phyloP scores from a whole-genome alignment of 768 basidiomycete species.

The Suillus tomentosus region DNA sequence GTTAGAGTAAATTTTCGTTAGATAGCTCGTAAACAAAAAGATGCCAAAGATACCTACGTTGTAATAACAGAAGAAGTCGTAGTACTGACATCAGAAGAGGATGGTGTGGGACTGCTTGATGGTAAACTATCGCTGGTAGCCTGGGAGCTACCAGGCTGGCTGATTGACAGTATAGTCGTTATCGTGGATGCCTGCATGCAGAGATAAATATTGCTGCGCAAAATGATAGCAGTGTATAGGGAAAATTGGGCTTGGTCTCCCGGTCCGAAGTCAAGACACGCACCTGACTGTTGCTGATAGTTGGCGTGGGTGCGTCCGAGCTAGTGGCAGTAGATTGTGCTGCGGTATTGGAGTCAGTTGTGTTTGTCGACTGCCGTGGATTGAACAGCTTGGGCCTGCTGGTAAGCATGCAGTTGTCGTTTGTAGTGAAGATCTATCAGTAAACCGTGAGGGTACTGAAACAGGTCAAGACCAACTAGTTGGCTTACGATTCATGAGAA shows the following conservation, averaged over 20 bases:
- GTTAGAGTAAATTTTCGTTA: not conserved
- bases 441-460: not conserved
- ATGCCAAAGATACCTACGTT: constrained; percentile 16
- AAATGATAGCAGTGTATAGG: not conserved
- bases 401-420: not conserved
- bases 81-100: constrained; percentile 5
- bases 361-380: constrained; percentile 1
- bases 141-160: not conserved
- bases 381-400: not conserved
- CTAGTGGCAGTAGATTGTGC: not conserved
- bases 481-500: not conserved
- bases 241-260: not conserved
- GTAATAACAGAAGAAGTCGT: constrained; percentile 15
- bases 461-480: not conserved
- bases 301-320: not conserved
- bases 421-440: not conserved
- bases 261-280: not conserved
- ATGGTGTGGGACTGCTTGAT: constrained; percentile 2
- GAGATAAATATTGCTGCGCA: not conserved
- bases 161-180: not conserved
- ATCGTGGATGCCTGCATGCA: not conserved
- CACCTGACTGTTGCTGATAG: not conserved
- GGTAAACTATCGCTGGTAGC: not conserved
- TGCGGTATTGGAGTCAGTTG: not conserved
- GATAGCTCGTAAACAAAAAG: not conserved